These are phyloP conservation scores for Jamesozyma piceae DNA, from an alignment of 805 yeast genomes.

Conservation along the genomic window DNA sequence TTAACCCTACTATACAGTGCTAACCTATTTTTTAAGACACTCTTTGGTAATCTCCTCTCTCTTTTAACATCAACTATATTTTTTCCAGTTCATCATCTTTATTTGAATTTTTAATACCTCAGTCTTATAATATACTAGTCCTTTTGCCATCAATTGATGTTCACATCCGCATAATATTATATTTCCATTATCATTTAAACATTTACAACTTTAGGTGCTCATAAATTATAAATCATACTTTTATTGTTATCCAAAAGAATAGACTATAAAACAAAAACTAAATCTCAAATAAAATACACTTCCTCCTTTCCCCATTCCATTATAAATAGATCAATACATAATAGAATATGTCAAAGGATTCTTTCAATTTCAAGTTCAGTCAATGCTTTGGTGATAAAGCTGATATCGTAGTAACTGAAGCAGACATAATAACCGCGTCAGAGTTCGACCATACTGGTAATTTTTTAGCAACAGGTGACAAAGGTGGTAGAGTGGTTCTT, in stretches of 20 bases:
- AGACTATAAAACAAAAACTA: no score
- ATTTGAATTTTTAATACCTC: not conserved
- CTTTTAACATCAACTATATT: no score
- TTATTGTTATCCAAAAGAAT: not conserved
- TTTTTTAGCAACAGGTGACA: conserved; percentile 94
- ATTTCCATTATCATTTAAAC: not conserved
- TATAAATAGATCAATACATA: no score
- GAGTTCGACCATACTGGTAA: conserved; percentile 94
- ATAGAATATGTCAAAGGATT: conserved; percentile 28
- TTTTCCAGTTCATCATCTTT: not conserved
- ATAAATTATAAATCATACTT: no score
- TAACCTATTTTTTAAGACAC: not conserved
- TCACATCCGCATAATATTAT: not conserved
- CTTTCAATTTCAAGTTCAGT: conserved; percentile 57
- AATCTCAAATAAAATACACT: no score
- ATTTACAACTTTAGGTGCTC: not conserved
- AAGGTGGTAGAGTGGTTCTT: conserved; percentile 94
- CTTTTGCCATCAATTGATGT: not conserved
- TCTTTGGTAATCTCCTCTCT: no score
- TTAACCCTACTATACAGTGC: not conserved
- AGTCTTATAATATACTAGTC: not conserved
- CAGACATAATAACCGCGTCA: conserved; percentile 93
- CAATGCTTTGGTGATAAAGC: conserved; percentile 99
- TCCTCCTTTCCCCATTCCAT: no score
- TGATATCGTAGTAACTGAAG: conserved; percentile 92